phyloP scores from a whole-genome alignment of 345 rosid species.

The Microthlaspi erraticum region DNA sequence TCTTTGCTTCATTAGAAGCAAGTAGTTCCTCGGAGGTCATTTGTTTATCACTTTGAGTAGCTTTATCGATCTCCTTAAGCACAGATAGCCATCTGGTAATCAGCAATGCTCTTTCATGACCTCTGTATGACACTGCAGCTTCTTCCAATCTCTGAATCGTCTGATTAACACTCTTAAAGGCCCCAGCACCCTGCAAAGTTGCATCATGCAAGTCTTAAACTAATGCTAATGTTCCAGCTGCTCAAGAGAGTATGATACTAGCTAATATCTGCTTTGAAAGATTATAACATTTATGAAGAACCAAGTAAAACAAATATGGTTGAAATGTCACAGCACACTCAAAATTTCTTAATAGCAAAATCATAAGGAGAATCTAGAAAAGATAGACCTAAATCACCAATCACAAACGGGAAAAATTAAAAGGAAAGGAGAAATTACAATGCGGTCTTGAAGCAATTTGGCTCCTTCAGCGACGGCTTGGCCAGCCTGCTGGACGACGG shows the following conservation, averaged over 20 bases:
- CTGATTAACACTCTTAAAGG: constrained; percentile 64
- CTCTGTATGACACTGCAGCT: constrained; percentile 76
- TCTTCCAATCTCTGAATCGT: constrained; percentile 87
- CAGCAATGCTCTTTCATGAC: constrained; percentile 74
- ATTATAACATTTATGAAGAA: not conserved
- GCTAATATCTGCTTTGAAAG: not conserved
- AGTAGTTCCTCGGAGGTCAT: constrained; percentile 49
- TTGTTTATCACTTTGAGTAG: constrained; percentile 48
- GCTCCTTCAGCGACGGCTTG: constrained; percentile 98
- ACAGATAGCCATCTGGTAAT: constrained; percentile 80
- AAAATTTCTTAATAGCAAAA: not conserved
- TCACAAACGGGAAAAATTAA: not conserved
- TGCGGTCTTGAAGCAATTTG: constrained; percentile 92
- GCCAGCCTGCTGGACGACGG: constrained; percentile 97
- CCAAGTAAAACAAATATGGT: not conserved
- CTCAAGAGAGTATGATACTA: not conserved
- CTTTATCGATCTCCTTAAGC: constrained; percentile 72
- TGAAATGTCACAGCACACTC: not conserved
- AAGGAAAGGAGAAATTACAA: constrained; percentile 54
- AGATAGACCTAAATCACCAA: constrained; percentile 10
- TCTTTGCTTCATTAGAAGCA: constrained; percentile 60
- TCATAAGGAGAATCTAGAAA: constrained; percentile 11
- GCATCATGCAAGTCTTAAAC: constrained; percentile 17
- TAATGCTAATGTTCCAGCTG: constrained; percentile 4
- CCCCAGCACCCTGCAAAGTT: constrained; percentile 61